Base-by-base conservation (phyloP, 257 asterid genomes). In the Lantana camara region DNA sequence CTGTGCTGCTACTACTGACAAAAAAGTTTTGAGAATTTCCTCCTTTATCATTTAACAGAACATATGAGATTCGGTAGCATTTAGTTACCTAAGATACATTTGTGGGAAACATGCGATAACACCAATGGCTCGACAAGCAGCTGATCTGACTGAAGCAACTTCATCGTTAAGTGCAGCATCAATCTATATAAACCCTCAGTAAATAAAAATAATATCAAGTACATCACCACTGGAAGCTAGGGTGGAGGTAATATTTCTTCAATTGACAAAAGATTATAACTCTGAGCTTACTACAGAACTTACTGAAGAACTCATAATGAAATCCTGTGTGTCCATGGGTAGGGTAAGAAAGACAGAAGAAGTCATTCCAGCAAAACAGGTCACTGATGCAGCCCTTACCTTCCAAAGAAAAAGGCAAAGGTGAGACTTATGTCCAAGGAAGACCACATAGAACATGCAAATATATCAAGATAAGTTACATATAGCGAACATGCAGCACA, bases 351-450 rank as follows among this genome's bases (percentile, higher is more conserved):
- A 89, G 75, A 87, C 91, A 3, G 91, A 77, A 38, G 98, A 89
- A 79, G 98, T 92, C 80, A 92, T 77, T 73, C 98, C 98, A 67
- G 98, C 97, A 73, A 92, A 92, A 71, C 98, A 92, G 71, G 98
- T 89, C 67, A 92, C 80, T 52, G 98, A 71, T 64, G 97, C 95
- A 74, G 97, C 93, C 82, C 98, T 89, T 54, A 89, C 98, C 98
- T 91, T 73, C 60, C 76, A 77, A 56, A 58, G 58, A 70, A 73
- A 75, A 51, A n/a, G n/a, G 45, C 64, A 51, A 76, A 29, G 62
- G 44, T 67, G 70, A 71, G 62, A 40, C 52, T 34, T 69, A 63
- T 11, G 45, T 44, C 56, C 61, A 35, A 13, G 37, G 11, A 38
- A 29, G 16, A 7, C 40, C 47, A 45, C 60, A 23, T 27, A 34